A percentile compares a stretch with the other conserved stretches of the same genome.
phyloP scores from a whole-genome alignment of 164 flowering plant genomes.

The Tinospora cordifolia region DNA sequence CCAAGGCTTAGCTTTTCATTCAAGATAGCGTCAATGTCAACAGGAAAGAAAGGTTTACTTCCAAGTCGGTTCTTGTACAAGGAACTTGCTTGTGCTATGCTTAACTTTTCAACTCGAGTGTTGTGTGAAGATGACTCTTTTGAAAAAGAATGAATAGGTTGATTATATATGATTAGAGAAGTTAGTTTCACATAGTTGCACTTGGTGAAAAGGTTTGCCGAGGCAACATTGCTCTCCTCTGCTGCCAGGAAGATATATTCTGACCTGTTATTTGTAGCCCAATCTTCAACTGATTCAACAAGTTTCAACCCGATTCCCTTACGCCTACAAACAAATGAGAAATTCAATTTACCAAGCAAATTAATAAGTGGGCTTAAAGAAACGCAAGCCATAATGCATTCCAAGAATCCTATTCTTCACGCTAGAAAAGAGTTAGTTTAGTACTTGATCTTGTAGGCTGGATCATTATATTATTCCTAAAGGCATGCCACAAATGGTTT shows the following conservation, averaged over 20 bases:
- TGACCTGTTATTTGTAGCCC: constrained; percentile 40
- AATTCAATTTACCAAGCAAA: not conserved
- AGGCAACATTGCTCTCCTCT: constrained; percentile 39
- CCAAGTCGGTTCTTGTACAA: constrained; percentile 27
- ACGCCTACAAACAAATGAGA: constrained; percentile 22
- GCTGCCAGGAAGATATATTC: constrained; percentile 36
- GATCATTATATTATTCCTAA: too few relatives aligned
- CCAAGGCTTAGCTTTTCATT: constrained; percentile 41
- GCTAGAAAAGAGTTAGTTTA: not conserved
- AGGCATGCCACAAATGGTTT: too few relatives aligned
- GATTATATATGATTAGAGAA: constrained; percentile 33
- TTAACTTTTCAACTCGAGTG: constrained; percentile 34
- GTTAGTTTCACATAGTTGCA: constrained; percentile 30
- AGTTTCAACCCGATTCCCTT: constrained; percentile 40
- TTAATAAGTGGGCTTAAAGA: not conserved
- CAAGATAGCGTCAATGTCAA: constrained; percentile 37
- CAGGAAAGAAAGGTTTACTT: constrained; percentile 31
- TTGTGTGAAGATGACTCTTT: constrained; percentile 13
- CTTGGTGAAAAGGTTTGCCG: constrained; percentile 37
- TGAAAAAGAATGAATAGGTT: constrained; percentile 20
- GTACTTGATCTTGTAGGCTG: too few relatives aligned
- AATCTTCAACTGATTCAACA: constrained; percentile 38
- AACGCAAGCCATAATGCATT: too few relatives aligned
- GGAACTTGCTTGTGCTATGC: constrained; percentile 33
- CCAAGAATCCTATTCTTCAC: too few relatives aligned